Percentiles rank a stretch among this genome's conserved stretches.
Conservation (phyloP, 495 filamentous ascomycete genomes). For the Trichoderma parareesei region DNA sequence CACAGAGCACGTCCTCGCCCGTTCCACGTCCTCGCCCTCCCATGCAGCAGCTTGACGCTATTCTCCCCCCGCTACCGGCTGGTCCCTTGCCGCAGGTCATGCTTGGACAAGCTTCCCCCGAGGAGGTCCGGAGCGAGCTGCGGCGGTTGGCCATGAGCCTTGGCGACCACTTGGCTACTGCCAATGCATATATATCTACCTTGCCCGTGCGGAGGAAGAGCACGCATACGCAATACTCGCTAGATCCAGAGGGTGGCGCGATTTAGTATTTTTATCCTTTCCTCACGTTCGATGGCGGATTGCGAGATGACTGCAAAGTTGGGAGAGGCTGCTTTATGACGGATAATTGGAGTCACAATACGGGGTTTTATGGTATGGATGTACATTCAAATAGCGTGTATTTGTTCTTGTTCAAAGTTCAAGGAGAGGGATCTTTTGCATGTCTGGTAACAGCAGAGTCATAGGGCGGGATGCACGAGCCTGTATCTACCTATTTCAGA, state of each 20-base stretch:
- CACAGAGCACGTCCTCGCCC: neutral
- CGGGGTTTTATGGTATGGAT: neutral
- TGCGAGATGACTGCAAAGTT: too few species aligned
- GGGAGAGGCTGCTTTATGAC: neutral
- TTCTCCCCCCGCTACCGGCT: constrained; percentile 26
- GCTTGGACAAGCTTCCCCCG: constrained; percentile 39
- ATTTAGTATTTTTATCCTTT: neutral
- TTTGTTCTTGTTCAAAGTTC: neutral
- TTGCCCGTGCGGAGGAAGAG: constrained; percentile 20
- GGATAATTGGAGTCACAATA: neutral
- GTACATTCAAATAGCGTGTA: neutral
- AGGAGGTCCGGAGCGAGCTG: constrained; percentile 47
- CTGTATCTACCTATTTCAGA: too few species aligned
- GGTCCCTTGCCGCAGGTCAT: constrained; percentile 43
- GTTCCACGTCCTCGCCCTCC: neutral
- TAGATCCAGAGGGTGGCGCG: constrained; percentile 2
- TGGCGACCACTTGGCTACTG: constrained; percentile 32
- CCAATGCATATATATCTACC: constrained; percentile 21
- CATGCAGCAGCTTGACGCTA: neutral
- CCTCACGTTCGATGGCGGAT: too few species aligned
- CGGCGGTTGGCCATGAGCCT: constrained; percentile 43
- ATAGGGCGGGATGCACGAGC: neutral
- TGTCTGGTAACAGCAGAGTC: neutral
- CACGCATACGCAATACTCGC: neutral
- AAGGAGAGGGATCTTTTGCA: neutral